These are phyloP conservation scores for Centella asiatica DNA, from an alignment of 129 eudicot genomes.

Conservation along the genomic window DNA sequence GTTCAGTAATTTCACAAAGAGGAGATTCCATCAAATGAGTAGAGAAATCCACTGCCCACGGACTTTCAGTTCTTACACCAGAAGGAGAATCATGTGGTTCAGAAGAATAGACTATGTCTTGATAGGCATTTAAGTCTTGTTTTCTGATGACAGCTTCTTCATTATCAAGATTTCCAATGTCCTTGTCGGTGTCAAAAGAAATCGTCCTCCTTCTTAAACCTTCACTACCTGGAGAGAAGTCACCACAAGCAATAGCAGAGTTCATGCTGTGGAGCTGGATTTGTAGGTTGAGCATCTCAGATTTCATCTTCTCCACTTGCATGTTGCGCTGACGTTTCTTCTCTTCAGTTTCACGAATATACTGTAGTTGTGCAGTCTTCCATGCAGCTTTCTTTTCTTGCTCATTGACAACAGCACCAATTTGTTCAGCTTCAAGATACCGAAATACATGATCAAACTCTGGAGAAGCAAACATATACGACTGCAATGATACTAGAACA, in stretches of 20 bases:
- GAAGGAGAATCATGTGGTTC: slow-evolving; percentile 42
- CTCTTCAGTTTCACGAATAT: slow-evolving; percentile 85
- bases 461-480: slow-evolving; percentile 83
- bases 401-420: slow-evolving; percentile 89
- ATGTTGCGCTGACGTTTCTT: slow-evolving; percentile 79
- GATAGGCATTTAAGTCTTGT: slow-evolving; percentile 28
- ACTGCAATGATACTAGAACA: slow-evolving; percentile 80
- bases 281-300: slow-evolving; percentile 91
- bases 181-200: slow-evolving; percentile 30
- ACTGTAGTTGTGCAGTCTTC: slow-evolving; percentile 85
- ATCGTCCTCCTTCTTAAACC: slow-evolving; percentile 58
- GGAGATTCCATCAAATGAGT: slow-evolving; percentile 38
- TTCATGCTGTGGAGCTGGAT: slow-evolving; percentile 69
- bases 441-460: slow-evolving; percentile 93
- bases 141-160: slow-evolving; percentile 29
- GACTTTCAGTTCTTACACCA: slow-evolving; percentile 37
- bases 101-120: slow-evolving; percentile 28
- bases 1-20: slow-evolving; percentile 53
- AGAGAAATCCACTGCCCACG: slow-evolving; percentile 34
- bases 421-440: slow-evolving; percentile 97
- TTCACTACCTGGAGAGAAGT: slow-evolving; percentile 44
- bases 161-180: slow-evolving; percentile 27
- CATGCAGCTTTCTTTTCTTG: slow-evolving; percentile 98
- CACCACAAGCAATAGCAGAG: slow-evolving; percentile 33
- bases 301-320: slow-evolving; percentile 98